Evolutionary conservation across 306 rosid genomes (phyloP).

Genomic region (Quercus bicolor): DNA sequence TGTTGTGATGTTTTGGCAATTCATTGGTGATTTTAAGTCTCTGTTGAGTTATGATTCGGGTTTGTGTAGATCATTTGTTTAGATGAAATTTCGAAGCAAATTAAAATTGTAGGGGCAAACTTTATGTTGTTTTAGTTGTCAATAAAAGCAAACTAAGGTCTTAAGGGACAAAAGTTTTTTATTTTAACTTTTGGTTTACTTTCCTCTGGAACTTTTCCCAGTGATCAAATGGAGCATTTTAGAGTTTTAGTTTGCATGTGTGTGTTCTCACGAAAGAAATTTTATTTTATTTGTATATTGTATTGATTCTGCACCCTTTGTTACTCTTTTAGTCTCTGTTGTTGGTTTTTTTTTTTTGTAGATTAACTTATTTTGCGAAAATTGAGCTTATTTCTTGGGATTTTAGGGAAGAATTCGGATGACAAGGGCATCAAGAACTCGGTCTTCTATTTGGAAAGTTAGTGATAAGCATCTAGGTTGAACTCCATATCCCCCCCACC

Average conservation of each 20-base stretch:
- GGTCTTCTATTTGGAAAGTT: conserved; percentile 91
- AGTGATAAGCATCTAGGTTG: conserved; percentile 89
- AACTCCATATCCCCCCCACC: not conserved
- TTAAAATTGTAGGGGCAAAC: not conserved
- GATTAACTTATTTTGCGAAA: not conserved
- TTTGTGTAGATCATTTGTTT: not conserved
- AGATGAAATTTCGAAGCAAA: not conserved
- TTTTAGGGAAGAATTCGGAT: conserved; percentile 82
- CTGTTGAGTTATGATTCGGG: not conserved
- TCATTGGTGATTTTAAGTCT: not conserved
- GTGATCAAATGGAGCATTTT: no score
- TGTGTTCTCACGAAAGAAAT: no score
- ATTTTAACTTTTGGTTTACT: no score
- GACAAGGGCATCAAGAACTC: conserved; percentile 72
- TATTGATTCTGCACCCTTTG: not conserved
- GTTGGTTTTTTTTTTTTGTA: no score
- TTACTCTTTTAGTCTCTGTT: not conserved
- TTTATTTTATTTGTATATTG: not conserved
- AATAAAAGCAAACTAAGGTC: not conserved
- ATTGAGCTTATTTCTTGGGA: conserved; percentile 24
- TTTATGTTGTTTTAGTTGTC: not conserved
- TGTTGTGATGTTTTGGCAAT: not conserved
- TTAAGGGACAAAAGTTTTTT: no score
- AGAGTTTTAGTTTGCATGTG: not conserved
- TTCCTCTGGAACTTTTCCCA: no score